Base-by-base conservation (phyloP, 1,284 basidiomycete species). In the Athelia sp. region DNA sequence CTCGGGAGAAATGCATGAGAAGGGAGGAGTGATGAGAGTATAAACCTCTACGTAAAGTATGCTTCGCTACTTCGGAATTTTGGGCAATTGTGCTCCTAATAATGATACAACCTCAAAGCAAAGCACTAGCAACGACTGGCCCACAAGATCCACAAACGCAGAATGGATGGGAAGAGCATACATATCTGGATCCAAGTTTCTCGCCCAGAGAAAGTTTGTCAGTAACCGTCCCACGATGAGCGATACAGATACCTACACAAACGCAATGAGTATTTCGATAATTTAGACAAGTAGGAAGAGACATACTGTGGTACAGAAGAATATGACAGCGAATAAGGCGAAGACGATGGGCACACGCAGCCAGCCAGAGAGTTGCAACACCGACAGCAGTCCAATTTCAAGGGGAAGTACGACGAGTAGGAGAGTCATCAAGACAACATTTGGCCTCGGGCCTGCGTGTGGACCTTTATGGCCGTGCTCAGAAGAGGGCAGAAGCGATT, bases 161-260 rank as follows among this genome's bases (percentile, higher is more conserved):
- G 90, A 93, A 56, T 97, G 91, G 34, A 96, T 82, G 2, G 96
- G 96, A 17, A 98, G 72, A 2, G 93, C 93, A 65, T 98, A 97
- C 67, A 90, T 88, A 66, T 97, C 94, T 11, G 96, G 96, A 64
- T 98, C 96, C 44, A 87, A 78, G 34, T 84, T 76, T 51, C 75
- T 80, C 19, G 78, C 79, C 94, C 94, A 98, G 35, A 98, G 78
- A 61, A 84, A 81, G 42, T 84, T 70, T 0, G 93, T 95, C 29
- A 96, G 73, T 10, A 66, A 60, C 47, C 80, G 82, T 0, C 90
- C 90, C 21, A 90, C 64, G 26, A 76, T 38, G 4, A 98, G 75
- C 1, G 92, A 92, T 52, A 84, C 70, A 4, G 73, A 62, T 26
- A 88, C 82, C 91, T 93, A 57, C 24, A 40, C 24, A 44, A 35